Base-by-base conservation (phyloP, 2,329 filamentous ascomycete species). In the Bertia moriformis region DNA sequence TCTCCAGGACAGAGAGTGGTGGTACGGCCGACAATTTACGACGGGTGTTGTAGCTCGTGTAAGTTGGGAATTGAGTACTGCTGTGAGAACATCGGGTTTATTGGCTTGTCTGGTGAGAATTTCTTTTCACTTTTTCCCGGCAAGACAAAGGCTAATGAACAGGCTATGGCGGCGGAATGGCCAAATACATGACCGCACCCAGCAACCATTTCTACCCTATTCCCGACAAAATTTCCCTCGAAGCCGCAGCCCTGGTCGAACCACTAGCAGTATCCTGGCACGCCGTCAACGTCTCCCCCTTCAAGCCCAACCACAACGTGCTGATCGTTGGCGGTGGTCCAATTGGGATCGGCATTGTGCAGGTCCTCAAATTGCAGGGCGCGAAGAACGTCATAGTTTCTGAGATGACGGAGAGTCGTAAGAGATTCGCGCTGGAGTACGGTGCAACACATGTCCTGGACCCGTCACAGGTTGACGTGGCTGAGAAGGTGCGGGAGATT, bases 201-300 rank as follows among this genome's bases (percentile, higher is more conserved):
- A 4, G 30, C 36, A 19, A 4, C 14, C 29, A 51, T 15, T 39
- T 52, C 12, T 45, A 51, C 14, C 48, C 51, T 18, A 49, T 51
- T 2, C 46, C 51, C 4, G 47, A 38, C n/a, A 42, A 44, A 5
- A 48, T 50, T 27, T 49, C 52, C 43, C 50, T 53, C 39, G 44
- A 50, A 14, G 38, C 45, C 14, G 46, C 51, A 39, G 74, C 76
- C 0, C 58, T 81, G 3, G 66, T 79, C 4, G 76, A 81, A 45
- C 76, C 77, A 0, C 56, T 81, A 2, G 61, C 72, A 0, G 74
- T 81, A 0, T 73, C 71, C 5, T 79, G 74, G 74, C 76, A 81
- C 46, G 74, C 73, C 0, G 65, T 77, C 7, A 60, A 62, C 4
- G 56, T 67, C 3, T 63, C 63, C 0, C 61, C 63, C 0, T 53